These are phyloP conservation scores for Aspergillus cristatus DNA, from an alignment of 495 filamentous ascomycete species.

Conservation along the genomic window DNA sequence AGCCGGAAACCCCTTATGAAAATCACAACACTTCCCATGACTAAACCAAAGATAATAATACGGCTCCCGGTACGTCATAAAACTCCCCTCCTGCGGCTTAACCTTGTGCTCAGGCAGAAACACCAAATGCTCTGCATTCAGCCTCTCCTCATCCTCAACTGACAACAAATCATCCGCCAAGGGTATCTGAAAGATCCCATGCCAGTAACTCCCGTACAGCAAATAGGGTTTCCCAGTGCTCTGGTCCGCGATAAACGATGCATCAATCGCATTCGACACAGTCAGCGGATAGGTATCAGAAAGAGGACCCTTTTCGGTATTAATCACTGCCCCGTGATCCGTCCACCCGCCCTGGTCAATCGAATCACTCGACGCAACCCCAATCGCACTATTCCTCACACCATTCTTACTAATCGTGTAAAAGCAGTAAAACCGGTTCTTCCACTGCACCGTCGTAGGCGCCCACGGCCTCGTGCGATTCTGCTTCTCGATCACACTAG, in stretches of 20 bases:
- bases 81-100: constrained; percentile 52
- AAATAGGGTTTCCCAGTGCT: constrained; percentile 42
- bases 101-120: constrained; percentile 17
- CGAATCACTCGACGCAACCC: constrained; percentile 54
- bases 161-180: constrained; percentile 39
- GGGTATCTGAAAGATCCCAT: constrained; percentile 56
- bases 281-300: constrained; percentile 42
- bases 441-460: constrained; percentile 50
- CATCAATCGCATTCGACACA: constrained; percentile 65
- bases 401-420: constrained; percentile 60
- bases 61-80: constrained; percentile 44
- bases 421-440: constrained; percentile 58
- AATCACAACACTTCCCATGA: constrained; percentile 58
- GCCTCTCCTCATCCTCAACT: constrained; percentile 18
- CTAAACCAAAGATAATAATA: constrained; percentile 70
- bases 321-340: constrained; percentile 37
- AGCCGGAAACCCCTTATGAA: constrained; percentile 36
- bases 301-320: constrained; percentile 19
- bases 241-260: constrained; percentile 46
- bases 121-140: constrained; percentile 43
- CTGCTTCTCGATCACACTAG: constrained; percentile 29
- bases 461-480: constrained; percentile 43
- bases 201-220: constrained; percentile 66
- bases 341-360: constrained; percentile 45
- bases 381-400: constrained; percentile 55